Conservation (phyloP, 257 asterid species). For the Solanum rostratum region DNA sequence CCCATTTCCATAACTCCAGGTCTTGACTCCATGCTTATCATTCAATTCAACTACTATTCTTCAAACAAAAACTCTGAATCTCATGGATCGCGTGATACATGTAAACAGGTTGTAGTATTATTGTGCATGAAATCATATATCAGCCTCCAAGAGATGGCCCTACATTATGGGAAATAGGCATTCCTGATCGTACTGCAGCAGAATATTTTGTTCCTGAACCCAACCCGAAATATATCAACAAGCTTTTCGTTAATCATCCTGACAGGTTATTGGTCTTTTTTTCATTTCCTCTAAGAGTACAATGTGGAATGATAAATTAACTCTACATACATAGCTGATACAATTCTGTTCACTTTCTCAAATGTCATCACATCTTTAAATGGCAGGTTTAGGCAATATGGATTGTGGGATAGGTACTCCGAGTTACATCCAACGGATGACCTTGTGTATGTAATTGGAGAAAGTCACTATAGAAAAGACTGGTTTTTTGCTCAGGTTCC, state of each 20-base stretch:
- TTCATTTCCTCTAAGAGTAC: neutral
- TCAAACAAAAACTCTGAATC: neutral
- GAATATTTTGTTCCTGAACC: constrained; percentile 14
- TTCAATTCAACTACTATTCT: neutral
- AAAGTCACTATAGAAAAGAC: constrained; percentile 51
- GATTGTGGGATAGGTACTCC: constrained; percentile 66
- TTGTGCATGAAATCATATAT: neutral
- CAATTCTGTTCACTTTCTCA: neutral
- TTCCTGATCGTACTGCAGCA: constrained; percentile 10
- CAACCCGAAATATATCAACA: constrained; percentile 6
- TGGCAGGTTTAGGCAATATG: constrained; percentile 81
- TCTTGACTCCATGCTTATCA: neutral
- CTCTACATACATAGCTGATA: neutral
- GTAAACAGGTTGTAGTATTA: neutral
- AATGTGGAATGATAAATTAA: neutral
- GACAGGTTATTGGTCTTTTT: neutral
- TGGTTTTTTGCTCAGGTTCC: constrained; percentile 85
- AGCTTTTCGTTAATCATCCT: constrained; percentile 9
- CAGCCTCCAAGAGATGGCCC: constrained; percentile 15
- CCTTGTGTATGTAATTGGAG: constrained; percentile 47
- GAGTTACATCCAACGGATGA: constrained; percentile 18
- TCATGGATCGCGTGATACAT: neutral
- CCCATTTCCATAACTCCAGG: constrained; percentile 39
- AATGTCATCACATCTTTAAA: neutral
- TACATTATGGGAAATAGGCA: constrained; percentile 16